phyloP scores from a whole-genome alignment of 805 yeast genomes.

The Kodamaea jinghongensis region DNA sequence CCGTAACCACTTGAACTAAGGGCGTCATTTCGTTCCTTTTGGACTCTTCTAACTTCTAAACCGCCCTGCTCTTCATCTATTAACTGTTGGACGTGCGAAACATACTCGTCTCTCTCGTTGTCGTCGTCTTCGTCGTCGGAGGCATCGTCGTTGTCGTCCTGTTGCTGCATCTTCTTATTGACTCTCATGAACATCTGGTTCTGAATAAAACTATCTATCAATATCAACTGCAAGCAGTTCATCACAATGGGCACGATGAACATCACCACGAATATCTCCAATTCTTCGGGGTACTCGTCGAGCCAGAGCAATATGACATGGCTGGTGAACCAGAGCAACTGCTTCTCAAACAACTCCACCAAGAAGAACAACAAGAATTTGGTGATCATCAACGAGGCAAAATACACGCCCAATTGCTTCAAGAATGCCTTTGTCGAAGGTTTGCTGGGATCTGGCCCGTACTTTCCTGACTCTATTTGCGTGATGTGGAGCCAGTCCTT shows the following conservation, averaged over 20 bases:
- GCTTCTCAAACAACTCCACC: slow-evolving; percentile 64
- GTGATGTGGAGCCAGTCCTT: slow-evolving; percentile 41
- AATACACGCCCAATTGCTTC: slow-evolving; percentile 71
- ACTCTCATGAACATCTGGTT: slow-evolving; percentile 41
- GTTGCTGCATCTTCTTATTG: slow-evolving; percentile 20
- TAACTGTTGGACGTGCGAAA: background rate
- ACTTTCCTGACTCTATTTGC: slow-evolving; percentile 53
- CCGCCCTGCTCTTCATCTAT: background rate
- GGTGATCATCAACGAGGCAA: slow-evolving; percentile 60
- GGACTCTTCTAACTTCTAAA: too few species aligned
- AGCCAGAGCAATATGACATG: slow-evolving; percentile 82
- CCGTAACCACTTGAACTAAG: too few species aligned
- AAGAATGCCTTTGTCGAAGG: slow-evolving; percentile 51
- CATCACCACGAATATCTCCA: slow-evolving; percentile 86
- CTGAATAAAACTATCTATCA: slow-evolving; percentile 73
- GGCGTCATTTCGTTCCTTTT: too few species aligned
- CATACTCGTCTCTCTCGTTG: background rate
- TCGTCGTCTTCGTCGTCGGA: slow-evolving; percentile 1
- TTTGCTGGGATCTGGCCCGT: slow-evolving; percentile 61
- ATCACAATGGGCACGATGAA: slow-evolving; percentile 72
- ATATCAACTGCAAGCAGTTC: slow-evolving; percentile 70
- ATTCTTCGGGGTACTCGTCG: slow-evolving; percentile 64
- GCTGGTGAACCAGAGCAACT: slow-evolving; percentile 52
- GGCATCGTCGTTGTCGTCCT: background rate
- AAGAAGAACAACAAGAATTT: slow-evolving; percentile 60